Evolutionary conservation across 1,139 yeast genomes (phyloP).

Genomic region (Casaregolazyma lundiana): DNA sequence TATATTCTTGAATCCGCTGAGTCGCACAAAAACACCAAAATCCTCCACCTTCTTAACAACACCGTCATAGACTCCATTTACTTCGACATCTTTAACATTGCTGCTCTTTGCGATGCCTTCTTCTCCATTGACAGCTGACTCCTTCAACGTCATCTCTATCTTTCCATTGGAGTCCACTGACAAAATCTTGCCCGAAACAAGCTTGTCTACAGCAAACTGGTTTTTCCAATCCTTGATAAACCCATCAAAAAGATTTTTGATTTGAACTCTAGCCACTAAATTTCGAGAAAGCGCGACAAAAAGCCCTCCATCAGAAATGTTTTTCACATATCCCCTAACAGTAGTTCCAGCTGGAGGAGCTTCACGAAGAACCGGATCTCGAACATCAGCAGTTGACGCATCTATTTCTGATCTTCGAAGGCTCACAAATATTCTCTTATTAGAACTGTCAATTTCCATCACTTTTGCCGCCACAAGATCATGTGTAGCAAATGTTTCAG

Average conservation of each 20-base stretch:
- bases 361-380: constrained; percentile 49
- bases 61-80: constrained; percentile 75
- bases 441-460: constrained; percentile 48
- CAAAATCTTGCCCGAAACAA: constrained; percentile 70
- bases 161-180: constrained; percentile 56
- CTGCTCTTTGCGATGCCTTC: constrained; percentile 36
- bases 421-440: constrained; percentile 58
- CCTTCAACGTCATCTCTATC: constrained; percentile 74
- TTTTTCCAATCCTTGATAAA: constrained; percentile 85
- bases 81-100: constrained; percentile 46
- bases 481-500: constrained; percentile 51
- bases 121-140: constrained; percentile 67
- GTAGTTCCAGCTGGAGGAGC: constrained; percentile 67
- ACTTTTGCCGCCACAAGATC: constrained; percentile 62
- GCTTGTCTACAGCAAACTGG: constrained; percentile 62
- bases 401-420: constrained; percentile 43
- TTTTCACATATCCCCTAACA: constrained; percentile 74
- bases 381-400: constrained; percentile 36
- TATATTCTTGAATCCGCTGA: constrained; percentile 69
- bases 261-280: constrained; percentile 75
- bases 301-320: constrained; percentile 71
- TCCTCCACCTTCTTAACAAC: constrained; percentile 68
- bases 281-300: constrained; percentile 72
- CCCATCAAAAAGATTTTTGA: constrained; percentile 75
- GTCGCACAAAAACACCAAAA: constrained; percentile 83